phyloP scores from a whole-genome alignment of 805 yeast species.

The Candida nanaspora region DNA sequence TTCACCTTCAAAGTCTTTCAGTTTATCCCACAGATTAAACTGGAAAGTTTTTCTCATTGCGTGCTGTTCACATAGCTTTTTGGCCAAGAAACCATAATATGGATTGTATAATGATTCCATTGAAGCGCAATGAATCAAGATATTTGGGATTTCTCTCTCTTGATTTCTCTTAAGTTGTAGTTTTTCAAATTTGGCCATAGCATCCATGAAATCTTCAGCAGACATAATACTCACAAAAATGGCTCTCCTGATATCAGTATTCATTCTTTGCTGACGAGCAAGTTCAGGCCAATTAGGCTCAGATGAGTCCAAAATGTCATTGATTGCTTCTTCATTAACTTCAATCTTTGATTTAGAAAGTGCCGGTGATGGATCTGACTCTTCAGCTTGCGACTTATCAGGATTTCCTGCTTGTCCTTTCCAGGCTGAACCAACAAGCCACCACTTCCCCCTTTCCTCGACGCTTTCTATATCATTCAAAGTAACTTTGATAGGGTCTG shows the following conservation, averaged over 20 bases:
- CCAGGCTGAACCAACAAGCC: conserved; percentile 99
- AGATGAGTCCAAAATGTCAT: conserved; percentile 56
- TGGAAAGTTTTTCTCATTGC: conserved; percentile 77
- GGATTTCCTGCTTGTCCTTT: conserved; percentile 41
- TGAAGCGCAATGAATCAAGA: conserved; percentile 78
- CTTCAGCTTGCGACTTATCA: conserved; percentile 14
- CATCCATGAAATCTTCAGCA: conserved; percentile 86
- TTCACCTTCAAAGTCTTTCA: conserved; percentile 60
- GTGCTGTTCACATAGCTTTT: conserved; percentile 69
- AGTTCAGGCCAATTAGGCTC: conserved; percentile 86
- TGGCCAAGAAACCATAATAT: conserved; percentile 76
- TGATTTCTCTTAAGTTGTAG: conserved; percentile 71
- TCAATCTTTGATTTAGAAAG: no score
- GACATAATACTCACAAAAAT: conserved; percentile 93
- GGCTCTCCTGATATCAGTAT: conserved; percentile 91
- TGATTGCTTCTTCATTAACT: conserved; percentile 38
- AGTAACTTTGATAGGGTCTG: conserved; percentile 80
- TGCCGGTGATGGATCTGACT: conserved; percentile 2
- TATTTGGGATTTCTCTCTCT: conserved; percentile 79
- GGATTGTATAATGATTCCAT: conserved; percentile 84
- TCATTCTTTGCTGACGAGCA: conserved; percentile 85
- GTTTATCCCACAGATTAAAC: conserved; percentile 80
- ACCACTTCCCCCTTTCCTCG: conserved; percentile 91
- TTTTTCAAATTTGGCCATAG: conserved; percentile 75
- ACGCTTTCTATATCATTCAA: conserved; percentile 74